A percentile compares a stretch with the other conserved stretches of the same genome.
Evolutionary conservation across 2,329 filamentous ascomycete species (phyloP).

Genomic region (Diaporthe ilicicola): DNA sequence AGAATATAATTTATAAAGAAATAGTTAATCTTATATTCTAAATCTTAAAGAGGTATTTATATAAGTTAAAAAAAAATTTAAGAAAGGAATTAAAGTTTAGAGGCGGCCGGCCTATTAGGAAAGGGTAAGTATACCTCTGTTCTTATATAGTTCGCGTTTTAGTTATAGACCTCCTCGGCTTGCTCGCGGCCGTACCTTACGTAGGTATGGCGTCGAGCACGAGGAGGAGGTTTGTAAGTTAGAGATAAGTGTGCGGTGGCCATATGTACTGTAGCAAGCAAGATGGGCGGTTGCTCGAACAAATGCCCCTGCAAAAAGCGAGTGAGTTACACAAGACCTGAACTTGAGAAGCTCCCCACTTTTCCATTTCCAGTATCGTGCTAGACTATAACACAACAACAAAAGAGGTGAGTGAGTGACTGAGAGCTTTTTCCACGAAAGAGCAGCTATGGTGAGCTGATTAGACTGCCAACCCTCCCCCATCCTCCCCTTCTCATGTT

Average conservation of each 20-base stretch:
- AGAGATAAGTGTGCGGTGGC: neutral
- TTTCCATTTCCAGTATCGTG: neutral
- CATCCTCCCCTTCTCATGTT: neutral
- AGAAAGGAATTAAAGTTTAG: no score
- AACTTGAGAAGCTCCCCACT: constrained; percentile 2
- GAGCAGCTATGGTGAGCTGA: neutral
- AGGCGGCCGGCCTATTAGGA: no score
- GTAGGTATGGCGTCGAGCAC: no score
- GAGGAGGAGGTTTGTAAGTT: no score
- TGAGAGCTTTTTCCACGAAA: neutral
- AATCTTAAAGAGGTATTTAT: no score
- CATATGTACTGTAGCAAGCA: neutral
- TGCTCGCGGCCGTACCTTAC: no score
- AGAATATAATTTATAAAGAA: no score
- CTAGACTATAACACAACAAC: constrained; percentile 1
- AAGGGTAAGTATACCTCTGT: no score
- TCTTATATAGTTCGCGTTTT: no score
- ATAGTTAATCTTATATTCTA: no score
- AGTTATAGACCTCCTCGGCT: no score
- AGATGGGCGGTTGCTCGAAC: neutral
- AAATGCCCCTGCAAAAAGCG: neutral
- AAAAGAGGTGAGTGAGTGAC: neutral
- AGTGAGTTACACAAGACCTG: neutral
- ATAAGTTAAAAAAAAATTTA: no score
- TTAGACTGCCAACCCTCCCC: neutral